Evolutionary conservation across 768 basidiomycete genomes (phyloP).

Genomic region (Phlebiopsis flavidoalba): DNA sequence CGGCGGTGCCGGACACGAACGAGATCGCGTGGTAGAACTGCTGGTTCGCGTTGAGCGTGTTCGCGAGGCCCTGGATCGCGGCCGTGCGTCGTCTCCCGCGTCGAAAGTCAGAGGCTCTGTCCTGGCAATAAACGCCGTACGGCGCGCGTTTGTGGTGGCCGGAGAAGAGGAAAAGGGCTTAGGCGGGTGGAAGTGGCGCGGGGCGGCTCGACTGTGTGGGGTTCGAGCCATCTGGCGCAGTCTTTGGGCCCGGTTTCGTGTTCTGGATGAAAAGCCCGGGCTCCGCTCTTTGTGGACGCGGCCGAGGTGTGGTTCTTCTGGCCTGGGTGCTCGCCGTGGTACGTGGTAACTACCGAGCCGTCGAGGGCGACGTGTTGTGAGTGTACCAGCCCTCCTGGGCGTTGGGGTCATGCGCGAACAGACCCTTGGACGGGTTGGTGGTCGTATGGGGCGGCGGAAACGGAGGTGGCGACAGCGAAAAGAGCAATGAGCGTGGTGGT

Average conservation of each 20-base stretch:
- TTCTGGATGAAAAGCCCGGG: no score
- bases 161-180: neutral
- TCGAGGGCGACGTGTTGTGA: neutral
- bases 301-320: no score
- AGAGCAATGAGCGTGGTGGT: neutral
- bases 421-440: neutral
- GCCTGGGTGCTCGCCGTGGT: neutral
- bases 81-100: no score
- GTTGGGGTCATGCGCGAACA: neutral
- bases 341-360: neutral
- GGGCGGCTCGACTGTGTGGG: no score
- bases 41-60: neutral
- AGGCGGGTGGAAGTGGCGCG: no score
- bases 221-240: no score
- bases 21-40: neutral
- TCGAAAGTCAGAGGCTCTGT: neutral
- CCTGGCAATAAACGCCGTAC: neutral
- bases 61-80: neutral
- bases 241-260: no score
- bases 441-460: neutral
- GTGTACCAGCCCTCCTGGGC: neutral
- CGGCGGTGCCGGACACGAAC: neutral
- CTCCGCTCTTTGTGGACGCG: no score
- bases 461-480: neutral
- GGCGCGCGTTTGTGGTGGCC: neutral